A percentile compares a stretch with the other conserved stretches of the same genome.
These are phyloP conservation scores for Wickerhamomyces xylosicus DNA, from an alignment of 805 yeast genomes.

Conservation along the genomic window DNA sequence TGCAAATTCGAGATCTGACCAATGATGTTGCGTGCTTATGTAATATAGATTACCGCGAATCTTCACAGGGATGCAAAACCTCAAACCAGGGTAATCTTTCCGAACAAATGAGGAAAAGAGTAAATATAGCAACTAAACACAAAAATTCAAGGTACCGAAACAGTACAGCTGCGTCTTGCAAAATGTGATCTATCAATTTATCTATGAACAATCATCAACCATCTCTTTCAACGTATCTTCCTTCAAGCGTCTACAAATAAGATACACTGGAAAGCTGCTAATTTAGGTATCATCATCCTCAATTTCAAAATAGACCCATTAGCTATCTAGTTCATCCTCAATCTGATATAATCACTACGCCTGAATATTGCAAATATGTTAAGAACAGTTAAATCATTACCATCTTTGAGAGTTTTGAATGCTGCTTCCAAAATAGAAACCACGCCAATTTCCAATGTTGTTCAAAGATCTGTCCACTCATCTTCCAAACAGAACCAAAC, in stretches of 20 bases:
- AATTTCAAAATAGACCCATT: too few relatives aligned
- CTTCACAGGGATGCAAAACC: neutral
- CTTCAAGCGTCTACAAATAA: too few relatives aligned
- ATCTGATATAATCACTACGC: too few relatives aligned
- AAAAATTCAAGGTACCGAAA: too few relatives aligned
- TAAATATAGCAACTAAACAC: neutral
- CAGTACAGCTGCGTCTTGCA: too few relatives aligned
- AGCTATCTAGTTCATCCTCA: too few relatives aligned
- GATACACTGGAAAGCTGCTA: too few relatives aligned
- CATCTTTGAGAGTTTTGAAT: constrained; percentile 14
- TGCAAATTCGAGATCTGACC: neutral
- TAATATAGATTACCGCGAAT: too few relatives aligned
- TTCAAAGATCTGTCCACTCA: constrained; percentile 20
- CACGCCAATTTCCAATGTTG: constrained; percentile 5
- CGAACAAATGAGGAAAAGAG: neutral
- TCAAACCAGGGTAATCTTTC: neutral
- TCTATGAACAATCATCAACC: too few relatives aligned
- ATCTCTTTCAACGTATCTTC: too few relatives aligned
- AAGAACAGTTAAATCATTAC: constrained; percentile 21
- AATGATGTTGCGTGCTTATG: neutral
- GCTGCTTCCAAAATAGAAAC: constrained; percentile 6
- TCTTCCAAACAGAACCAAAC: constrained; percentile 19
- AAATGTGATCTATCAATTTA: too few relatives aligned
- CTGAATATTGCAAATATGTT: constrained; percentile 16
- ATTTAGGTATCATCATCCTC: too few relatives aligned